A percentile compares a stretch with the other conserved stretches of the same genome.
Conservation (phyloP, 2,329 filamentous ascomycete species). For the Chrysoporthe cubensis region DNA sequence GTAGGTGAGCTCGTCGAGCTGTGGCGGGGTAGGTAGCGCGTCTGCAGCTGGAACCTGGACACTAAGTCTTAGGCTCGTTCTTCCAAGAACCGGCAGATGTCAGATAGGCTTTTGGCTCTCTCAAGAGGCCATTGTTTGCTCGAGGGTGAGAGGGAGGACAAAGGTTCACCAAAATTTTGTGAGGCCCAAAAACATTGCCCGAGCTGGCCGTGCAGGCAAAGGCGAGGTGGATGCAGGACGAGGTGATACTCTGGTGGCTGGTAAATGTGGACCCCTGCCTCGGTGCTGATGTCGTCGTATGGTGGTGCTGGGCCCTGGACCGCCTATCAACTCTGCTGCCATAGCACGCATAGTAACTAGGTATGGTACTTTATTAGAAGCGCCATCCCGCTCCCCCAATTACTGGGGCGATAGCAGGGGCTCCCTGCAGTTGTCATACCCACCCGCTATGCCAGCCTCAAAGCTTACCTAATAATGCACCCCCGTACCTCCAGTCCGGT, state of each 20-base stretch:
- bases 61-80: background rate
- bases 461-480: too few relatives aligned
- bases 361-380: background rate
- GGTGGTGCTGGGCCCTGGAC: background rate
- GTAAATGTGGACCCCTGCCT: constrained; percentile 9
- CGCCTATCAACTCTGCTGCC: background rate
- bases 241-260: constrained; percentile 14
- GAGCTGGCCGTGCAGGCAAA: constrained; percentile 7
- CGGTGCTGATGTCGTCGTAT: background rate
- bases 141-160: background rate
- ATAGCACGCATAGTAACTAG: background rate
- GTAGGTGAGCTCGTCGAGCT: background rate
- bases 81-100: background rate
- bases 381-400: too few relatives aligned
- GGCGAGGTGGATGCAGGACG: constrained; percentile 1
- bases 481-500: too few relatives aligned
- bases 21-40: constrained; percentile 9
- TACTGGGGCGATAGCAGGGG: too few relatives aligned
- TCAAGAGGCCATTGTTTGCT: background rate
- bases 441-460: too few relatives aligned
- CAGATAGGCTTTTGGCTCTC: background rate
- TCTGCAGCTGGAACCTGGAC: background rate
- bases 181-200: background rate
- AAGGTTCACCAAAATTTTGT: background rate
- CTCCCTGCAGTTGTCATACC: too few relatives aligned